These are phyloP conservation scores for Termitomyces sp. DNA, from an alignment of 768 basidiomycete species.

Conservation along the genomic window DNA sequence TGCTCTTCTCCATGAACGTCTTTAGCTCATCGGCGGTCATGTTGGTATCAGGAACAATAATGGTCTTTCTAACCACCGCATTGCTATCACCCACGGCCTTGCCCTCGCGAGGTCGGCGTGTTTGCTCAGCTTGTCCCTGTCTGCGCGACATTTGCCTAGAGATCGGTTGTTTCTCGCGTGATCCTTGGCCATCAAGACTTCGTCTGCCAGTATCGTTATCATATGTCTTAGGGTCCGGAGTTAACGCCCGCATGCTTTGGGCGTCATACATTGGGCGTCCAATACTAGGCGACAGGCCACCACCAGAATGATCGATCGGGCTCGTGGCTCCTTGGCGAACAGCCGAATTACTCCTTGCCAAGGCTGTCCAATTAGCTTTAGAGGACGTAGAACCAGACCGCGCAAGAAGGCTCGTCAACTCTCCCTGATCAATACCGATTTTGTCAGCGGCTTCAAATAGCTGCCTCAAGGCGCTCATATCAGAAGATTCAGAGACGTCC, in stretches of 20 bases:
- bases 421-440: constrained; percentile 71
- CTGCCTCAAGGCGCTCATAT: constrained; percentile 46
- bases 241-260: constrained; percentile 12
- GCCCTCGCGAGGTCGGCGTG: constrained; percentile 38
- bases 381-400: constrained; percentile 70
- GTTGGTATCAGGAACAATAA: constrained; percentile 69
- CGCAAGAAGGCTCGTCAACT: constrained; percentile 64
- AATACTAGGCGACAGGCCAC: constrained; percentile 5
- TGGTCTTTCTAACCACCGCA: constrained; percentile 69
- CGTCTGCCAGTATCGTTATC: constrained; percentile 19
- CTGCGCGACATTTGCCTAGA: constrained; percentile 35
- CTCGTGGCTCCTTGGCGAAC: constrained; percentile 24
- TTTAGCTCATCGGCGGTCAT: constrained; percentile 54
- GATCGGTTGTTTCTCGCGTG: constrained; percentile 25
- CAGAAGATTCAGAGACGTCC: constrained; percentile 26
- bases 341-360: constrained; percentile 41
- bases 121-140: constrained; percentile 27
- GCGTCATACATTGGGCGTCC: constrained; percentile 13
- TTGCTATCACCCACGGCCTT: constrained; percentile 31
- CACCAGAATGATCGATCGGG: constrained; percentile 23
- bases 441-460: constrained; percentile 73
- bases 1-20: constrained; percentile 51
- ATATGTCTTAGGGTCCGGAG: constrained; percentile 15
- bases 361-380: constrained; percentile 41
- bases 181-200: constrained; percentile 16